Conservation (phyloP, 2,329 filamentous ascomycete species). For the Diplodia scrobiculata region DNA sequence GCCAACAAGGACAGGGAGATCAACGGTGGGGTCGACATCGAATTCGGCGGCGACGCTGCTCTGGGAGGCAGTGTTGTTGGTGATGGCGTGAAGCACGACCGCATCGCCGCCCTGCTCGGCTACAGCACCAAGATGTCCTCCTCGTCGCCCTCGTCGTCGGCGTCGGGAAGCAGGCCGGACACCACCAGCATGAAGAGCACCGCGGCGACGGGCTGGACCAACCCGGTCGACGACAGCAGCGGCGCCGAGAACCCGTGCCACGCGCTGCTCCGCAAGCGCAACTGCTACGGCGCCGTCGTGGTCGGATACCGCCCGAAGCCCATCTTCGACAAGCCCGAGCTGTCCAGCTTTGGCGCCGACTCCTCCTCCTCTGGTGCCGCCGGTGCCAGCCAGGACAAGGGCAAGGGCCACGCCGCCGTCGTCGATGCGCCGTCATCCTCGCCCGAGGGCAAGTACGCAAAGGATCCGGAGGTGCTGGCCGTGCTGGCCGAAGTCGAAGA, state of each 20-base stretch:
- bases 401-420: not conserved
- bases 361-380: too few relatives aligned
- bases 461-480: not conserved
- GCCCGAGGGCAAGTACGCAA: not conserved
- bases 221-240: not conserved
- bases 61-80: not conserved
- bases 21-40: not conserved
- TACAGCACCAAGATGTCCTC: not conserved
- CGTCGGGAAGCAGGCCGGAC: too few relatives aligned
- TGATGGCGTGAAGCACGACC: not conserved
- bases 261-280: not conserved
- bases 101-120: not conserved
- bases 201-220: not conserved
- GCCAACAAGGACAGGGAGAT: not conserved
- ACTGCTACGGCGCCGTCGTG: conserved; percentile 12
- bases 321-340: not conserved
- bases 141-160: too few relatives aligned
- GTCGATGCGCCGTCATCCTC: too few relatives aligned
- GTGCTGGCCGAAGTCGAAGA: not conserved
- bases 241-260: conserved; percentile 1
- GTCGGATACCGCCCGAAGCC: not conserved
- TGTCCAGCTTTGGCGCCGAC: too few relatives aligned
- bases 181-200: not conserved
- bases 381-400: not conserved
- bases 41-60: not conserved